Evolutionary conservation across 176 grass and related monocot species (phyloP).

Genomic region (Neostapfia colusana): DNA sequence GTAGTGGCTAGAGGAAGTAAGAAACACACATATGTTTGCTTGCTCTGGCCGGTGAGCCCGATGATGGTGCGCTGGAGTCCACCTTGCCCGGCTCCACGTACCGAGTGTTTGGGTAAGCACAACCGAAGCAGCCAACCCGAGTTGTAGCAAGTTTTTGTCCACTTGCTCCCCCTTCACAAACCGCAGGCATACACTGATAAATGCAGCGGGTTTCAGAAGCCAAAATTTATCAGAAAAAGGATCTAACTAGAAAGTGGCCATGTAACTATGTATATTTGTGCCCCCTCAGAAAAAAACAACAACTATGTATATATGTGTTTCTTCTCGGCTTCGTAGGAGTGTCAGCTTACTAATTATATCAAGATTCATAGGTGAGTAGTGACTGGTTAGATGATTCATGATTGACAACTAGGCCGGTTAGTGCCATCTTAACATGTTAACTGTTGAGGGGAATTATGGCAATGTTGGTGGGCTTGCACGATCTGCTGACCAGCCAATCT

Average conservation of each 20-base stretch:
- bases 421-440: neutral
- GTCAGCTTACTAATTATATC: too few relatives aligned
- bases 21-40: too few relatives aligned
- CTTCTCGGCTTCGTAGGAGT: too few relatives aligned
- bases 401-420: too few relatives aligned
- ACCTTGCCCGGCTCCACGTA: conserved; percentile 47
- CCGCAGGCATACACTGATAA: neutral
- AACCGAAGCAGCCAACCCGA: neutral
- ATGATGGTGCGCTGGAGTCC: conserved; percentile 36
- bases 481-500: neutral
- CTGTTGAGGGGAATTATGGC: neutral
- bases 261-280: too few relatives aligned
- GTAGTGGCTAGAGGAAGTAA: too few relatives aligned
- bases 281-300: too few relatives aligned
- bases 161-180: neutral
- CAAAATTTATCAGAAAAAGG: too few relatives aligned
- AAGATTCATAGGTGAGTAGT: neutral
- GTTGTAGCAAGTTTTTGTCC: conserved; percentile 5
- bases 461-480: neutral
- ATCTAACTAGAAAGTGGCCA: too few relatives aligned
- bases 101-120: conserved; percentile 46
- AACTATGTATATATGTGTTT: too few relatives aligned
- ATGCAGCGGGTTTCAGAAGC: neutral
- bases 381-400: neutral
- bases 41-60: conserved; percentile 39